These are phyloP conservation scores for Daucus carota DNA, from an alignment of 129 eudicot genomes.

Conservation along the genomic window DNA sequence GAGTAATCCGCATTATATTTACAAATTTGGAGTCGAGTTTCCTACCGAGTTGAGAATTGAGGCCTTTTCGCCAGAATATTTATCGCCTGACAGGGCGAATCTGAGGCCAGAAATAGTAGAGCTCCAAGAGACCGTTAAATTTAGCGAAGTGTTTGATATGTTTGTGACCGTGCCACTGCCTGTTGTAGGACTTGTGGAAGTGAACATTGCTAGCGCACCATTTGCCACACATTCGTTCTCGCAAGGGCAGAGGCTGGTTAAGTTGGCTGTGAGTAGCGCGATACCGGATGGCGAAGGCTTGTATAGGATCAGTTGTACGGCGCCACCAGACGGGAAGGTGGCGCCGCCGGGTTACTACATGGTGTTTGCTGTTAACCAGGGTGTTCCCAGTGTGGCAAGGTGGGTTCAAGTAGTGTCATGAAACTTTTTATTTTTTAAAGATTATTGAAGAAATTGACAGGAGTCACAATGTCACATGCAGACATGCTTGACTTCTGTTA, in stretches of 20 bases:
- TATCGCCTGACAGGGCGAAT: conserved; percentile 31
- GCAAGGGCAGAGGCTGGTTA: conserved; percentile 79
- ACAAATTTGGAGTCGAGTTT: conserved; percentile 41
- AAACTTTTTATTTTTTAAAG: neutral
- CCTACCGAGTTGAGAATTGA: conserved; percentile 70
- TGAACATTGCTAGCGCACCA: conserved; percentile 74
- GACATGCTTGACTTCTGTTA: neutral
- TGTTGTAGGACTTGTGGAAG: conserved; percentile 44
- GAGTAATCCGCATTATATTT: conserved; percentile 62
- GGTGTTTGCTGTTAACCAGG: conserved; percentile 58
- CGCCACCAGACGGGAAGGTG: conserved; percentile 58
- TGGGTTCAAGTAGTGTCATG: conserved; percentile 53
- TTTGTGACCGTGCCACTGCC: conserved; percentile 39
- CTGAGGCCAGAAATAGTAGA: conserved; percentile 31
- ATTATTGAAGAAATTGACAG: neutral
- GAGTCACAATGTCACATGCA: neutral
- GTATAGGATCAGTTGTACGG: conserved; percentile 37
- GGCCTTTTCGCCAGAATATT: conserved; percentile 69
- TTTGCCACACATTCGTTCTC: conserved; percentile 79
- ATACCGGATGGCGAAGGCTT: conserved; percentile 19
- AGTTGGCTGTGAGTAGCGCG: conserved; percentile 34
- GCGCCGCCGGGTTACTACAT: conserved; percentile 90
- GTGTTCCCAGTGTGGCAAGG: conserved; percentile 70
- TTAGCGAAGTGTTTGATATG: conserved; percentile 35
- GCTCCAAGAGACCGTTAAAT: conserved; percentile 37